Conservation (phyloP, 768 basidiomycete genomes). For the Phylloporus arenicola region DNA sequence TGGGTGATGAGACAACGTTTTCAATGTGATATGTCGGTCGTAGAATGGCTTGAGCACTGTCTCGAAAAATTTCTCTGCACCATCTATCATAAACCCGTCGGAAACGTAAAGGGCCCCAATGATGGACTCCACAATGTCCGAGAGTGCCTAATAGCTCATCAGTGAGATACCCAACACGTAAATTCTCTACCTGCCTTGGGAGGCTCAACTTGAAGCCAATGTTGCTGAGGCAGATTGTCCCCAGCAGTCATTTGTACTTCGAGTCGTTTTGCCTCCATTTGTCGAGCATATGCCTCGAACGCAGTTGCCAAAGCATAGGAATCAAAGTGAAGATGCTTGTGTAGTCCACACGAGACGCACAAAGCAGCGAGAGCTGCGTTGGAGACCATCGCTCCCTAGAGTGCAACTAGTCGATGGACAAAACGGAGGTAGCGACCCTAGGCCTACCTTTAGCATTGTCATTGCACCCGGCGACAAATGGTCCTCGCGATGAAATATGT, state of each 20-base stretch:
- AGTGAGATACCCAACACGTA: constrained; percentile 1
- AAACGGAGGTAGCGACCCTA: not conserved
- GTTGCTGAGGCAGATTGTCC: constrained; percentile 54
- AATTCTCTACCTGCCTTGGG: constrained; percentile 54
- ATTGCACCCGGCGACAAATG: constrained; percentile 69
- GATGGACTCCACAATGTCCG: constrained; percentile 76
- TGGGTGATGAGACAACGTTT: constrained; percentile 71
- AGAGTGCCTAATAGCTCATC: constrained; percentile 50
- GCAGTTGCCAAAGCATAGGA: constrained; percentile 45
- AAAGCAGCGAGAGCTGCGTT: constrained; percentile 73
- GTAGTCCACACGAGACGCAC: constrained; percentile 63
- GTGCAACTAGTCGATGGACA: not conserved
- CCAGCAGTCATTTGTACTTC: constrained; percentile 50
- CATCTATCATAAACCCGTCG: constrained; percentile 59
- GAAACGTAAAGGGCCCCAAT: constrained; percentile 77
- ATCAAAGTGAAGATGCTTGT: constrained; percentile 55
- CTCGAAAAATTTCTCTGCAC: constrained; percentile 61
- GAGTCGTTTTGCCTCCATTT: constrained; percentile 42
- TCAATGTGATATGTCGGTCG: constrained; percentile 66
- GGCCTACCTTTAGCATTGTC: constrained; percentile 65
- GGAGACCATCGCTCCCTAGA: constrained; percentile 79
- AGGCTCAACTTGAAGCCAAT: constrained; percentile 71
- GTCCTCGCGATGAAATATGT: constrained; percentile 62
- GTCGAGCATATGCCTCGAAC: constrained; percentile 50
- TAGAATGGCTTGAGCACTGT: constrained; percentile 72